These are phyloP conservation scores for Cryptococcus sp. DNA, from an alignment of 1,284 basidiomycete species.

Conservation along the genomic window DNA sequence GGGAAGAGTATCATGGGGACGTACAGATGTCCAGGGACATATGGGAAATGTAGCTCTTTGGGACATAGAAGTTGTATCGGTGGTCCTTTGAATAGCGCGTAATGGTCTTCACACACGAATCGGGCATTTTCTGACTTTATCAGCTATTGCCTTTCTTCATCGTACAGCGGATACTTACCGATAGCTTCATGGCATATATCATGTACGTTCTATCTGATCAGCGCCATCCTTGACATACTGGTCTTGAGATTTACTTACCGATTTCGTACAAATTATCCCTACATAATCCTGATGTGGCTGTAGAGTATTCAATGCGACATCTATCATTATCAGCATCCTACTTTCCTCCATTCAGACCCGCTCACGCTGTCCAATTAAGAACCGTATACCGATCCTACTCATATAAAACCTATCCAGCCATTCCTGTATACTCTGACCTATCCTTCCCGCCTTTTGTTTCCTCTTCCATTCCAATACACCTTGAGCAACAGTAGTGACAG, in stretches of 20 bases:
- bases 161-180: constrained; percentile 15
- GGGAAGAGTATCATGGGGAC: constrained; percentile 8
- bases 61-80: constrained; percentile 97
- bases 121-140: constrained; percentile 73
- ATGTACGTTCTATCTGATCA: constrained; percentile 65
- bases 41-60: constrained; percentile 79
- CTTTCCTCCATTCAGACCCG: neutral
- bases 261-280: constrained; percentile 95
- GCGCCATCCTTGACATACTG: neutral
- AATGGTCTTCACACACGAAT: constrained; percentile 98
- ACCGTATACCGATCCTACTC: constrained; percentile 93
- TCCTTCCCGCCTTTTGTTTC: constrained; percentile 43
- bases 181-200: constrained; percentile 98
- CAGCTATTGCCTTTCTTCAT: neutral
- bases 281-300: constrained; percentile 88
- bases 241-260: constrained; percentile 53
- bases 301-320: constrained; percentile 86
- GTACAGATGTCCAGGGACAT: constrained; percentile 88
- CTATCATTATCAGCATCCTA: constrained; percentile 48
- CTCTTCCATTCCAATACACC: constrained; percentile 64
- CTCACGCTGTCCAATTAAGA: constrained; percentile 72
- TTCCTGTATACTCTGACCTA: constrained; percentile 80
- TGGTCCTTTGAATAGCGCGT: constrained; percentile 87
- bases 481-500: constrained; percentile 94
- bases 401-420: constrained; percentile 98